A percentile compares a stretch with the other conserved stretches of the same genome.
Evolutionary conservation across 371 early-diverging fungal species (phyloP).

Genomic region (Apophysomyces trapeziformis): DNA sequence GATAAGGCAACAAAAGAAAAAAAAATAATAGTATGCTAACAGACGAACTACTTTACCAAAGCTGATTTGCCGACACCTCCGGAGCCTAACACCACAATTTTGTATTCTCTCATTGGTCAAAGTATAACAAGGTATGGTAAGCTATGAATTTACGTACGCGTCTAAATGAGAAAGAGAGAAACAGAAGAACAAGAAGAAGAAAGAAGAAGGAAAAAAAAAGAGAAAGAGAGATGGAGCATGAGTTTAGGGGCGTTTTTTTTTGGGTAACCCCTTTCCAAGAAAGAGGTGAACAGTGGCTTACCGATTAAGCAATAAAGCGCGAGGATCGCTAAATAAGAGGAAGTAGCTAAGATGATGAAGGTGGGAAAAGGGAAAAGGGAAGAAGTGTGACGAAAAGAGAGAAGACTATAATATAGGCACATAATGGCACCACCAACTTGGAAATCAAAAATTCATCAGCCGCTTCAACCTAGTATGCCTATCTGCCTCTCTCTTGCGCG

Average conservation of each 20-base stretch:
- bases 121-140: constrained; percentile 17
- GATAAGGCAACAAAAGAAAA: constrained; percentile 61
- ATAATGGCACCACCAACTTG: no score
- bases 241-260: constrained; percentile 5
- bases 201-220: constrained; percentile 2
- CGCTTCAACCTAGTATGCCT: no score
- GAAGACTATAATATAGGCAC: neutral
- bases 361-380: neutral
- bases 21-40: constrained; percentile 59
- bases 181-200: neutral
- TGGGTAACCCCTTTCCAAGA: constrained; percentile 8
- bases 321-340: constrained; percentile 3
- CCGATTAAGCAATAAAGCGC: constrained; percentile 12
- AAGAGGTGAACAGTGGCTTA: constrained; percentile 7
- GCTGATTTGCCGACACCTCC: constrained; percentile 93
- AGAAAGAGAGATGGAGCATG: constrained; percentile 10
- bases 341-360: constrained; percentile 1
- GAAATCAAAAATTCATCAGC: no score
- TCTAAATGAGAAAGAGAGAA: neutral
- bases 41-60: constrained; percentile 75
- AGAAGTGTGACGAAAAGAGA: neutral
- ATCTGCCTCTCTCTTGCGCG: no score
- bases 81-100: constrained; percentile 87
- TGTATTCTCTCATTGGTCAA: constrained; percentile 73
- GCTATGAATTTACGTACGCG: constrained; percentile 4